phyloP scores from a whole-genome alignment of 768 basidiomycete genomes.

The Termitomyces sp. region DNA sequence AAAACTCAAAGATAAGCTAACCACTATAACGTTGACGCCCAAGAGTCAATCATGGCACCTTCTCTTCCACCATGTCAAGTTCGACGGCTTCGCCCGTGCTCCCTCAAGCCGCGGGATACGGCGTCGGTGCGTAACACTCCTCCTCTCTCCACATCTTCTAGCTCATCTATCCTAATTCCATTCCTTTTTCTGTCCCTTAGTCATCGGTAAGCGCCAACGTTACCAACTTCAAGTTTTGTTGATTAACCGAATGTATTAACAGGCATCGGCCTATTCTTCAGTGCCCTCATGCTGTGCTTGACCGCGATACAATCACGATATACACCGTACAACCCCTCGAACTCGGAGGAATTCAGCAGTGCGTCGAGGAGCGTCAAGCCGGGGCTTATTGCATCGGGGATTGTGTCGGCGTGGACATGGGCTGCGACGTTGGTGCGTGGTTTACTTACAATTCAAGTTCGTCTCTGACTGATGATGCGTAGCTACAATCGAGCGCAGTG shows the following conservation, averaged over 20 bases:
- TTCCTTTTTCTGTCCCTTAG: slow-evolving; percentile 26
- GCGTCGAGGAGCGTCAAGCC: slow-evolving; percentile 86
- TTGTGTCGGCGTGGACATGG: slow-evolving; percentile 92
- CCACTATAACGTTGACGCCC: too few species aligned
- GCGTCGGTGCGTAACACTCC: slow-evolving; percentile 18
- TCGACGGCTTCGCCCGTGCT: slow-evolving; percentile 4
- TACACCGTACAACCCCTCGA: slow-evolving; percentile 73
- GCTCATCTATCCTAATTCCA: too few species aligned
- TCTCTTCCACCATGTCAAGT: background rate
- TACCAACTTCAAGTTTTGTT: background rate
- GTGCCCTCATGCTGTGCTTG: slow-evolving; percentile 71
- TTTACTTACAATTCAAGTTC: too few species aligned
- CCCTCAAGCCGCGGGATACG: slow-evolving; percentile 19
- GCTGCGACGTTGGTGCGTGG: slow-evolving; percentile 70
- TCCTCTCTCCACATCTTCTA: background rate
- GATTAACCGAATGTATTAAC: slow-evolving; percentile 47
- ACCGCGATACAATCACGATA: slow-evolving; percentile 83
- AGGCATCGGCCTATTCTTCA: too few species aligned
- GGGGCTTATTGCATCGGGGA: slow-evolving; percentile 88
- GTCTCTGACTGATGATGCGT: too few species aligned
- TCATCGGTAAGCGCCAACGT: slow-evolving; percentile 39
- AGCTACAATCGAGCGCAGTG: slow-evolving; percentile 77
- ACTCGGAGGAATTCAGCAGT: slow-evolving; percentile 80
- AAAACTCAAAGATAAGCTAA: too few species aligned
- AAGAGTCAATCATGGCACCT: too few species aligned